Base-by-base conservation (phyloP, 1,284 basidiomycete genomes). In the Ustilago trichophora region DNA sequence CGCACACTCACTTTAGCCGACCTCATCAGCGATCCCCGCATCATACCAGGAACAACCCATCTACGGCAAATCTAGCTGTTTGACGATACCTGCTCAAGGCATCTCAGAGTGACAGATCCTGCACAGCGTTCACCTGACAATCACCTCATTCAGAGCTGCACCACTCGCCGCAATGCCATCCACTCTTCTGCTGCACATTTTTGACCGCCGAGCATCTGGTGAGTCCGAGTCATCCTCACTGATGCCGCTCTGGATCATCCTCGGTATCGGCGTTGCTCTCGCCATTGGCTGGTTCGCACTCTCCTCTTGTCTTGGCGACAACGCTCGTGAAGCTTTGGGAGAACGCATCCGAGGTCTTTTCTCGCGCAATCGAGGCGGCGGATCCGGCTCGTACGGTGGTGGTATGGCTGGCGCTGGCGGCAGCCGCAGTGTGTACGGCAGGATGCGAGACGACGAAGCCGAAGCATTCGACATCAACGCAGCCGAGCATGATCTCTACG, bases 251-350 rank as follows among this genome's bases (percentile, higher is more conserved):
- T 65, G 62, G 56, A 70, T 70, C 56, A 62, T 70, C 18, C 62
- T 70, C 16, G 67, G 57, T 13, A 31, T 70, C 3, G 57, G 62
- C 18, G 62, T 54, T 15, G 53, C 54, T 12, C 33, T 70, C 2
- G 62, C 67, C 15, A 47, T 70, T 12, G 67, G 56, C 16, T 70
- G 67, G 67, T 70, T 70, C 35, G 67, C 67, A 2, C 60, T 70
- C 49, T 70, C 67, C 3, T 70, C 67, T 3, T 70, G 67, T 44
- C 57, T 70, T 10, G 67, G 67, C 18, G 67, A 70, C 50, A 49
- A 65, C 27, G 53, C 56, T 10, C 60, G 67, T 16, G 52, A 53
- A 26, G 49, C 49, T 9, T 40, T 70, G 6, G 50, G 31, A 3
- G 52, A 62, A 0, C 56, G 51, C 22, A 31, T 70, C 24, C 47